These are phyloP conservation scores for Pugionium cornutum DNA, from an alignment of 345 rosid species.

Conservation along the genomic window DNA sequence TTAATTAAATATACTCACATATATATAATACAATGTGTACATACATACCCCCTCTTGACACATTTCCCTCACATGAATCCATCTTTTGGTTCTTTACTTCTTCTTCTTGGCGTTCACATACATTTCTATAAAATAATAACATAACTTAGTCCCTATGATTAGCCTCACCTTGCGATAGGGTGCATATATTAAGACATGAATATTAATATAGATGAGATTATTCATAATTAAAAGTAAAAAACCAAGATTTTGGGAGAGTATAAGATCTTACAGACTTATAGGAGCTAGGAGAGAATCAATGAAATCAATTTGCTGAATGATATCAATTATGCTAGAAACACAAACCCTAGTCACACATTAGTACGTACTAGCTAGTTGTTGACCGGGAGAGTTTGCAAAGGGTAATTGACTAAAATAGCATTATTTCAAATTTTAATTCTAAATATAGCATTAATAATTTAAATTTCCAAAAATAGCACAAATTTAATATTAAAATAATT, in stretches of 20 bases:
- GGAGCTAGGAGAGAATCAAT: not conserved
- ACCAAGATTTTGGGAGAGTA: not conserved
- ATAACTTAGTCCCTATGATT: not conserved
- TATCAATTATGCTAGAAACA: not conserved
- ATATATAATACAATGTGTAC: constrained; percentile 23
- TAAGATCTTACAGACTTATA: not conserved
- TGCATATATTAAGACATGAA: not conserved
- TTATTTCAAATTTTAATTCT: too few relatives aligned
- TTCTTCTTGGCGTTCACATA: constrained; percentile 30
- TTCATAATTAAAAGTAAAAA: not conserved
- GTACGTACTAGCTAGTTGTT: not conserved
- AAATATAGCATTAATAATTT: too few relatives aligned
- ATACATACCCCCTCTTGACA: constrained; percentile 30
- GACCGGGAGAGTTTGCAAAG: too few relatives aligned
- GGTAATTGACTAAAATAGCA: too few relatives aligned
- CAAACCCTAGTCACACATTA: not conserved
- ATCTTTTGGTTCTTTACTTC: constrained; percentile 41
- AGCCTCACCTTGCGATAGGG: not conserved
- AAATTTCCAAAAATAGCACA: too few relatives aligned
- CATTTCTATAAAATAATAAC: constrained; percentile 10
- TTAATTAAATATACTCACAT: not conserved
- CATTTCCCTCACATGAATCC: constrained; percentile 40
- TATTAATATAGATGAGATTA: not conserved
- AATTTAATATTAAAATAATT: too few relatives aligned
- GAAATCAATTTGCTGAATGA: not conserved